These are phyloP conservation scores for Xerocomus nothofagi DNA, from an alignment of 1,284 basidiomycete species.

Conservation along the genomic window DNA sequence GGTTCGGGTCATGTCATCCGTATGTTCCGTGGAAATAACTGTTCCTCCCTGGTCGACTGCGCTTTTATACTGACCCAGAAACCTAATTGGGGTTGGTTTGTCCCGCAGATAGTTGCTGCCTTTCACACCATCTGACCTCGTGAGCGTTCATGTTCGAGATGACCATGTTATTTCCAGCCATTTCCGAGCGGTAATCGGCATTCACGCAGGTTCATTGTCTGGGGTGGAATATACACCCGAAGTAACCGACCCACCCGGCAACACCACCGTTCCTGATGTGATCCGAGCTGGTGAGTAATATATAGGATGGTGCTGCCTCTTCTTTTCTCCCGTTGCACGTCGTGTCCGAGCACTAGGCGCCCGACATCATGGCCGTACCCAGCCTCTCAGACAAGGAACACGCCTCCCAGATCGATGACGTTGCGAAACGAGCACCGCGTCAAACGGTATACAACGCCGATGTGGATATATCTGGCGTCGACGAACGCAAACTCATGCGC, in stretches of 20 bases:
- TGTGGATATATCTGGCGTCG: conserved; percentile 53
- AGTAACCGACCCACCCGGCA: not conserved
- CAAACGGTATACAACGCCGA: conserved; percentile 46
- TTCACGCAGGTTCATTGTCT: not conserved
- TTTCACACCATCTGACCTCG: not conserved
- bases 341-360: not conserved
- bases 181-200: no score
- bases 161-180: conserved; percentile 1
- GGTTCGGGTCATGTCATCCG: no score
- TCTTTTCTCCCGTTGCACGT: not conserved
- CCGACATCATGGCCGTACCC: not conserved
- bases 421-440: not conserved
- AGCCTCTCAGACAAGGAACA: conserved; percentile 20
- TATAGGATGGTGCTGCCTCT: not conserved
- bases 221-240: not conserved
- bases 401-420: conserved; percentile 10
- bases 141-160: not conserved
- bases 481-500: conserved; percentile 63
- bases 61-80: not conserved
- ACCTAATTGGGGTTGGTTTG: not conserved
- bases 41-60: not conserved
- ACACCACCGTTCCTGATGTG: not conserved
- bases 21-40: not conserved
- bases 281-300: not conserved
- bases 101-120: not conserved